Conservation (phyloP, 164 flowering plant genomes). For the Nymphaea colorata region DNA sequence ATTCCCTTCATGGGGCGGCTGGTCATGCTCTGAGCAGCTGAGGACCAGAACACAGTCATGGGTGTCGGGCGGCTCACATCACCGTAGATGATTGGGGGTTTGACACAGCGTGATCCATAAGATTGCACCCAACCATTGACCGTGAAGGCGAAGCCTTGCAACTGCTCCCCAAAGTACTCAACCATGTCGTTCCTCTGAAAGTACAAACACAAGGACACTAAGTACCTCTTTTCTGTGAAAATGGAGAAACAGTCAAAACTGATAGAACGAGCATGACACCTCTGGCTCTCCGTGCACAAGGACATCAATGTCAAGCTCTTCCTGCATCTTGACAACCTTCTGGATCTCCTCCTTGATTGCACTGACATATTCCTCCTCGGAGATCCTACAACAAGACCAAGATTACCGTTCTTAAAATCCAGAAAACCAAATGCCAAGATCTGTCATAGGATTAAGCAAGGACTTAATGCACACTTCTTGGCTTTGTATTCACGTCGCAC, state of each 20-base stretch:
- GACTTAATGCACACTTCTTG: slow-evolving; percentile 24
- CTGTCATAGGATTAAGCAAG: slow-evolving; percentile 2
- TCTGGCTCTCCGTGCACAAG: slow-evolving; percentile 97
- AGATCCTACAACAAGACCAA: slow-evolving; percentile 34
- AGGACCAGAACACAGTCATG: slow-evolving; percentile 76
- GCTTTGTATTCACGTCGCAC: slow-evolving; percentile 78
- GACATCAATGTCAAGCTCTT: slow-evolving; percentile 94
- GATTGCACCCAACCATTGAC: slow-evolving; percentile 78
- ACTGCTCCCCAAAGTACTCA: slow-evolving; percentile 90
- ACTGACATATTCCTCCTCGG: slow-evolving; percentile 71
- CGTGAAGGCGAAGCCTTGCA: slow-evolving; percentile 87
- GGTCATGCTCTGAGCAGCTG: slow-evolving; percentile 61
- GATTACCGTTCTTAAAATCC: too few relatives aligned
- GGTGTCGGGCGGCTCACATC: slow-evolving; percentile 72
- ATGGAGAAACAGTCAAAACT: background rate
- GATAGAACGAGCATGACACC: slow-evolving; percentile 12
- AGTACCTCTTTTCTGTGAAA: background rate
- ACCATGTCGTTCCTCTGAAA: slow-evolving; percentile 87
- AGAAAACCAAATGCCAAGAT: background rate
- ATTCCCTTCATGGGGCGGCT: slow-evolving; percentile 70
- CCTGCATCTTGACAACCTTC: slow-evolving; percentile 86
- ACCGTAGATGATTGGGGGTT: slow-evolving; percentile 74
- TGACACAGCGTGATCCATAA: slow-evolving; percentile 73
- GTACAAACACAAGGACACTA: background rate
- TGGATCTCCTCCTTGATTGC: slow-evolving; percentile 75